Evolutionary conservation across 768 basidiomycete genomes (phyloP).

Genomic region (Mycena amicta): DNA sequence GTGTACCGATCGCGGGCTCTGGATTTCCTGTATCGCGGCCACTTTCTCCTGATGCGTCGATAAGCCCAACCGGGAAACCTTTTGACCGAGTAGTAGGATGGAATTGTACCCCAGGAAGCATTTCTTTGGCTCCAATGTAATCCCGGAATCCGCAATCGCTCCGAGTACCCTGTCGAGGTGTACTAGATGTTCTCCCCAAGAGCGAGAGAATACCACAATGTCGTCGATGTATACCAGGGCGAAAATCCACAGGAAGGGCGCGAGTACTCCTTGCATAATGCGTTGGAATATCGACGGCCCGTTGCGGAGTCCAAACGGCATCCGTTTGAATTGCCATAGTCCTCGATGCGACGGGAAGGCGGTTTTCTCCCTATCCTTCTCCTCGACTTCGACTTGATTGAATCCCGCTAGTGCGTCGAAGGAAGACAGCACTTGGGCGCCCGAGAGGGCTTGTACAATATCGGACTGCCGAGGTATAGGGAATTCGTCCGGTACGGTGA

Average conservation of each 20-base stretch:
- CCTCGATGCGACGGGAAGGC: constrained; percentile 42
- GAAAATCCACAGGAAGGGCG: constrained; percentile 43
- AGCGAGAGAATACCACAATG: constrained; percentile 35
- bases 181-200: constrained; percentile 29
- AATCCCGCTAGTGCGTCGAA: constrained; percentile 41
- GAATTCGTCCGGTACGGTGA: constrained; percentile 27
- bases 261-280: constrained; percentile 43
- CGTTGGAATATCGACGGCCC: constrained; percentile 42
- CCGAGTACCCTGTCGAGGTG: constrained; percentile 32
- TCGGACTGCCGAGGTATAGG: constrained; percentile 25
- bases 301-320: constrained; percentile 42
- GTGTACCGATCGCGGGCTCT: constrained; percentile 24
- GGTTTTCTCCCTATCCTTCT: constrained; percentile 31
- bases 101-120: constrained; percentile 35
- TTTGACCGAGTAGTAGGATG: constrained; percentile 39
- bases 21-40: constrained; percentile 32
- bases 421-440: constrained; percentile 34
- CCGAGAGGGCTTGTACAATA: constrained; percentile 31
- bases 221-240: constrained; percentile 44
- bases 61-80: constrained; percentile 37
- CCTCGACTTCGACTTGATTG: constrained; percentile 35
- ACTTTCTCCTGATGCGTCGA: constrained; percentile 41
- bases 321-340: constrained; percentile 40
- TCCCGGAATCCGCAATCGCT: constrained; percentile 27
- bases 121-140: constrained; percentile 37